These are phyloP conservation scores for Elaeis guineensis DNA, from an alignment of 176 grass and related monocot genomes.

Conservation along the genomic window DNA sequence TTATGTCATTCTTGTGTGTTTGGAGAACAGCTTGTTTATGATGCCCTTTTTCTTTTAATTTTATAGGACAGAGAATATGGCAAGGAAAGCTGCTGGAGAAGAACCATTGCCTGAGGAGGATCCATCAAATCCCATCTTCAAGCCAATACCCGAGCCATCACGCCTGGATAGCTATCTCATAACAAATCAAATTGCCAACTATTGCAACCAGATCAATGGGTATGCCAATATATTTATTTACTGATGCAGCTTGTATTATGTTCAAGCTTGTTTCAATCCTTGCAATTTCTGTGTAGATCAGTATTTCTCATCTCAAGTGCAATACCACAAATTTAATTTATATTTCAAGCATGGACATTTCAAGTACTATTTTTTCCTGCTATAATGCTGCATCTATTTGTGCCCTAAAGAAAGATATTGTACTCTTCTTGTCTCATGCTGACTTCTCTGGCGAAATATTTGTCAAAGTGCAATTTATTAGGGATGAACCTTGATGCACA, in stretches of 20 bases:
- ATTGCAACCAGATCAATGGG: slow-evolving; percentile 97
- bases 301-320: too few species aligned
- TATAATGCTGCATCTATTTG: too few species aligned
- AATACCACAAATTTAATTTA: too few species aligned
- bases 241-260: background rate
- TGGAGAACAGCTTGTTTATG: too few species aligned
- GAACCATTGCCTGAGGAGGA: slow-evolving; percentile 97
- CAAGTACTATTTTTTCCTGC: too few species aligned
- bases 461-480: too few species aligned
- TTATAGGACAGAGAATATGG: slow-evolving; percentile 74
- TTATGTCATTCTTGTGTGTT: too few species aligned
- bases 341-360: too few species aligned
- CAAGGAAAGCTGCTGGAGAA: slow-evolving; percentile 80
- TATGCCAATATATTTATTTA: slow-evolving; percentile 26
- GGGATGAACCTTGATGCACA: too few species aligned
- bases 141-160: slow-evolving; percentile 89
- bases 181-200: slow-evolving; percentile 94
- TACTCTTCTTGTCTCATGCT: too few species aligned
- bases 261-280: background rate
- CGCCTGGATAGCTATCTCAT: slow-evolving; percentile 90
- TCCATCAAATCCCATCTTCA: slow-evolving; percentile 79
- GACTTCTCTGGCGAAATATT: too few species aligned
- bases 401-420: too few species aligned
- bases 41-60: slow-evolving; percentile 6
- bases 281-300: background rate